Conservation (phyloP, 495 filamentous ascomycete species). For the Platismatia glauca region DNA sequence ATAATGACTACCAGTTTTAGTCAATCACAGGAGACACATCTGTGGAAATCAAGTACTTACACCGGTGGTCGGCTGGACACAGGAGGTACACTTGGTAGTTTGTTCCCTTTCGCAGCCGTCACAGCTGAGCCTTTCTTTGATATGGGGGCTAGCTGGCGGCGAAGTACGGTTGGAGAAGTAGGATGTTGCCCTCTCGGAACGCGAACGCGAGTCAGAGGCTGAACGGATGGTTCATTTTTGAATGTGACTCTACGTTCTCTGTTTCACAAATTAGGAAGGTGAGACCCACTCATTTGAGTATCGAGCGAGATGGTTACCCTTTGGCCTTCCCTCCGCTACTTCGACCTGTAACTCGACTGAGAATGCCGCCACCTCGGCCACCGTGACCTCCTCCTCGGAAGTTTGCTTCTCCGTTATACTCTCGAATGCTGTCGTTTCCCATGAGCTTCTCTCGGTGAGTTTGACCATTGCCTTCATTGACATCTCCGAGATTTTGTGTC, state of each 20-base stretch:
- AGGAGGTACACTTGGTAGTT: not conserved
- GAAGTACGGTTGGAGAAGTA: not conserved
- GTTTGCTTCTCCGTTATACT: not conserved
- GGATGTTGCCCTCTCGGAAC: constrained; percentile 1
- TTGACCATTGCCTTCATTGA: constrained; percentile 18
- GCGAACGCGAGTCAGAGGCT: not conserved
- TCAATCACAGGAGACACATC: not conserved
- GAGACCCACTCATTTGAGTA: not conserved
- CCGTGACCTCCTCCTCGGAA: constrained; percentile 2
- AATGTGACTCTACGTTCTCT: constrained; percentile 1
- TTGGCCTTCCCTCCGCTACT: not conserved
- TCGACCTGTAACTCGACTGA: not conserved
- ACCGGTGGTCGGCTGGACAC: not conserved
- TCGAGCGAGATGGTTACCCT: not conserved
- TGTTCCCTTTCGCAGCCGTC: not conserved
- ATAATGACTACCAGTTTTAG: not conserved
- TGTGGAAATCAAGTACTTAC: not conserved
- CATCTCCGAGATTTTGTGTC: constrained; percentile 13
- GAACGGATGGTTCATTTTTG: not conserved
- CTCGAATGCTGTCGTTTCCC: not conserved
- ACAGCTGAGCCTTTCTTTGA: not conserved
- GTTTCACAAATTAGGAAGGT: not conserved
- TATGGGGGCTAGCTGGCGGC: not conserved
- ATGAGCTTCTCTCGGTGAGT: constrained; percentile 8
- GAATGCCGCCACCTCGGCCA: constrained; percentile 13